phyloP scores from a whole-genome alignment of 371 early-diverging fungal genomes.

The Lichtheimia ramosa region DNA sequence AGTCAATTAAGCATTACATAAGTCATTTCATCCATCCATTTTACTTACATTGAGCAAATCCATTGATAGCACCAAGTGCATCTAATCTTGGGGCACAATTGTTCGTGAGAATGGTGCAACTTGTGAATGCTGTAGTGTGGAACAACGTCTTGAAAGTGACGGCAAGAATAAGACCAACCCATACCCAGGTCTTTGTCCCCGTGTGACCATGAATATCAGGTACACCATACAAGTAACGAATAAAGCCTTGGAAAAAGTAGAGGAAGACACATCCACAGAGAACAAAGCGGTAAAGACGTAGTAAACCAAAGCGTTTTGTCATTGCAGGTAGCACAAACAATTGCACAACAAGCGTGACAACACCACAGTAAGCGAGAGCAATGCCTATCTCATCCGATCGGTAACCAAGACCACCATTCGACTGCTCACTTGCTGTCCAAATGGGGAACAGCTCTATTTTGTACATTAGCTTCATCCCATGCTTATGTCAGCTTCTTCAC shows the following conservation, averaged over 20 bases:
- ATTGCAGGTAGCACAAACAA: conserved; percentile 47
- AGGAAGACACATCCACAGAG: conserved; percentile 38
- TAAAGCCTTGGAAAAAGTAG: conserved; percentile 38
- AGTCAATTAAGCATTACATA: background rate
- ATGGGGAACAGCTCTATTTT: conserved; percentile 20
- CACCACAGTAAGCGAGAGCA: conserved; percentile 52
- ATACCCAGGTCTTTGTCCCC: conserved; percentile 44
- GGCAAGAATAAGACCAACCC: conserved; percentile 35
- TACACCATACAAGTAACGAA: conserved; percentile 31
- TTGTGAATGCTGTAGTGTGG: conserved; percentile 34
- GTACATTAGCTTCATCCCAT: background rate
- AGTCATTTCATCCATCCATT: background rate
- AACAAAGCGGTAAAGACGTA: conserved; percentile 51
- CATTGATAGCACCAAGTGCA: conserved; percentile 39
- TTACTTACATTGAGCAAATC: conserved; percentile 42
- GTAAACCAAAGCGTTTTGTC: conserved; percentile 44
- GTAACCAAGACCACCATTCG: conserved; percentile 61
- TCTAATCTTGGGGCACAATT: conserved; percentile 32
- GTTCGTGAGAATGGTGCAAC: conserved; percentile 35
- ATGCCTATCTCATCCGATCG: conserved; percentile 51
- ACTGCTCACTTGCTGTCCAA: conserved; percentile 15
- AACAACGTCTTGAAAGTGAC: conserved; percentile 36
- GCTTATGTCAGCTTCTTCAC: background rate
- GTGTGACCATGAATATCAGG: conserved; percentile 28
- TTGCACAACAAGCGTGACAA: conserved; percentile 55